phyloP scores from a whole-genome alignment of 2,329 filamentous ascomycete species.

The Arthrobotrys musiformis region DNA sequence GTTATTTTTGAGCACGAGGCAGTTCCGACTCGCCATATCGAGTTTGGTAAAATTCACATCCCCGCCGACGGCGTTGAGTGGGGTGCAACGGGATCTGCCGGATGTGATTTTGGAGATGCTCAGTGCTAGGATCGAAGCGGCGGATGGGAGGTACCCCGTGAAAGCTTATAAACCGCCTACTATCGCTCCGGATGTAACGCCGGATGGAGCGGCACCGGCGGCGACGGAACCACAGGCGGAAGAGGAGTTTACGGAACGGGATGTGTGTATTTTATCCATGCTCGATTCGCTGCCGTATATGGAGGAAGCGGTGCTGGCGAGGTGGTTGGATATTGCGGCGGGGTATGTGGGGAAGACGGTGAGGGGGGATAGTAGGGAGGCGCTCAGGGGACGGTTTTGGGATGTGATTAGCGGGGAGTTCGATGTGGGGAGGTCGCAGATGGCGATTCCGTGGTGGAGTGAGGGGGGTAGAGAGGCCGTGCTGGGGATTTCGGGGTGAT shows the following conservation, averaged over 20 bases:
- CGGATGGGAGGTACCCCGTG: slow-evolving; percentile 61
- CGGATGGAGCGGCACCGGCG: slow-evolving; percentile 60
- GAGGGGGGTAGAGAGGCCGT: slow-evolving; percentile 63
- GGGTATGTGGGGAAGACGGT: slow-evolving; percentile 69
- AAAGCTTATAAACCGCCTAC: slow-evolving; percentile 60
- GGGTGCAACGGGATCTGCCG: slow-evolving; percentile 78
- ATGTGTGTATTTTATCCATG: slow-evolving; percentile 78
- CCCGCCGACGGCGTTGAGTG: slow-evolving; percentile 79
- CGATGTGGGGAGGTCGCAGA: slow-evolving; percentile 82
- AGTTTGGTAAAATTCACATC: slow-evolving; percentile 83
- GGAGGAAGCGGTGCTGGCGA: slow-evolving; percentile 75
- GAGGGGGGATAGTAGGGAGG: slow-evolving; percentile 72
- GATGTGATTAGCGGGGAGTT: slow-evolving; percentile 84
- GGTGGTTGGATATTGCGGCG: slow-evolving; percentile 81
- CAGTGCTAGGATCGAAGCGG: slow-evolving; percentile 68
- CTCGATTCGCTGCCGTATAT: slow-evolving; percentile 82
- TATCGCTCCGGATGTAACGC: slow-evolving; percentile 57
- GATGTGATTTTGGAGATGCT: slow-evolving; percentile 83
- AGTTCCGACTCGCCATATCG: slow-evolving; percentile 89
- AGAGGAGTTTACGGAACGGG: slow-evolving; percentile 73
- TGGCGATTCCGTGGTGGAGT: slow-evolving; percentile 89
- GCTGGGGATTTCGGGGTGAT: slow-evolving; percentile 45
- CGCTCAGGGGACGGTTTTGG: slow-evolving; percentile 76
- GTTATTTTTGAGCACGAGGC: slow-evolving; percentile 78
- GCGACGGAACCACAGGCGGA: slow-evolving; percentile 58